A percentile compares a stretch with the other conserved stretches of the same genome.
Conservation (phyloP, 2,329 filamentous ascomycete species). For the Anisogramma anomala region DNA sequence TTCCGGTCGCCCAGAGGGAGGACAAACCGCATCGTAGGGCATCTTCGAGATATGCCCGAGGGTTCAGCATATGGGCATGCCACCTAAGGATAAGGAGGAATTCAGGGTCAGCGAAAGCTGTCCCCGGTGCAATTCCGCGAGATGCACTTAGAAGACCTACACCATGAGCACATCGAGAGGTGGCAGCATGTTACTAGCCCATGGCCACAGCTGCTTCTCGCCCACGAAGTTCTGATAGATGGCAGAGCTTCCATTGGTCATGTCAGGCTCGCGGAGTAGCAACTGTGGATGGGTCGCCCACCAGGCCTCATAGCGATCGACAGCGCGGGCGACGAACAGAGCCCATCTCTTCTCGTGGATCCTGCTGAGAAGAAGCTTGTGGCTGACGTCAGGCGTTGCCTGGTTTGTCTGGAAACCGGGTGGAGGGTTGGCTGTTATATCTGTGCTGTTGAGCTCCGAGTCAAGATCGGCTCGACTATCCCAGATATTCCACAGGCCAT, state of each 20-base stretch:
- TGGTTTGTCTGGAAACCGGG: conserved; percentile 15
- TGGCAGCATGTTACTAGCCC: conserved; percentile 36
- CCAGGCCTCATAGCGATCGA: conserved; percentile 57
- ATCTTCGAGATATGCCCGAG: conserved; percentile 62
- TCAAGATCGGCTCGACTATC: conserved; percentile 30
- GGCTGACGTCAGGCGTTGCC: conserved; percentile 25
- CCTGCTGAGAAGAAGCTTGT: conserved; percentile 34
- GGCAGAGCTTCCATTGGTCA: conserved; percentile 18
- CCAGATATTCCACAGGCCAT: conserved; percentile 55
- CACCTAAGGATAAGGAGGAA: too few relatives aligned
- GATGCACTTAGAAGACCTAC: conserved; percentile 27
- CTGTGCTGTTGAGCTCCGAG: not conserved
- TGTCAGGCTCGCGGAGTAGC: conserved; percentile 26
- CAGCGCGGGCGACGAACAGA: conserved; percentile 56
- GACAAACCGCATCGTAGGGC: conserved; percentile 46
- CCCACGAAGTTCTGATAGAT: conserved; percentile 26
- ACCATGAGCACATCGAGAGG: conserved; percentile 33
- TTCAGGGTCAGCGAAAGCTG: not conserved
- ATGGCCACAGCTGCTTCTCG: conserved; percentile 20
- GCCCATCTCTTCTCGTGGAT: conserved; percentile 65
- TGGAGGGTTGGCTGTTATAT: conserved; percentile 4
- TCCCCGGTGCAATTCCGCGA: not conserved
- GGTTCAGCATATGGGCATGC: conserved; percentile 71
- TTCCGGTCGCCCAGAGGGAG: conserved; percentile 46
- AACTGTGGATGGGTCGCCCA: conserved; percentile 33